Conservation (phyloP, 495 filamentous ascomycete genomes). For the Lophiostoma macrostomum region DNA sequence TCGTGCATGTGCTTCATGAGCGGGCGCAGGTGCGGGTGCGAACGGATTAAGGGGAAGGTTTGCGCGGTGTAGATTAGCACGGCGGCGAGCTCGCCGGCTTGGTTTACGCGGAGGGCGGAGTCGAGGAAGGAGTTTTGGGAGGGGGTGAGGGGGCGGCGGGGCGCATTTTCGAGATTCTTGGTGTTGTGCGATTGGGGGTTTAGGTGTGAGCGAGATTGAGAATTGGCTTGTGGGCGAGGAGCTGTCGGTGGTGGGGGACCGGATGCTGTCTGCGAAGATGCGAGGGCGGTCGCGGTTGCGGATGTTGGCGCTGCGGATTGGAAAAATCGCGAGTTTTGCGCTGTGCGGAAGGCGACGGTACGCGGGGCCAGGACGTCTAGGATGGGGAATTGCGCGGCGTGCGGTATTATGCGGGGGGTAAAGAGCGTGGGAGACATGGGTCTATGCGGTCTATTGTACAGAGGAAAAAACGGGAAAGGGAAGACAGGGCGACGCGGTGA, state of each 20-base stretch:
- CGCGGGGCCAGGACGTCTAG: conserved; percentile 38
- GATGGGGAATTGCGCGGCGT: conserved; percentile 8
- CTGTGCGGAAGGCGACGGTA: conserved; percentile 16
- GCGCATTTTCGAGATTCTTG: not conserved
- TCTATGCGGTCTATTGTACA: too few relatives aligned
- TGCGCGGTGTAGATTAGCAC: conserved; percentile 52
- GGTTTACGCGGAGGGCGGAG: conserved; percentile 44
- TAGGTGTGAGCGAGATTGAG: not conserved
- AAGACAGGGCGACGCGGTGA: too few relatives aligned
- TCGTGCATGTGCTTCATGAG: conserved; percentile 98
- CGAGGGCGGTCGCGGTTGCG: not conserved
- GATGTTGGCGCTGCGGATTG: not conserved
- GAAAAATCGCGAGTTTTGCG: conserved; percentile 5
- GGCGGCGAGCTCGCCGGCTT: conserved; percentile 47
- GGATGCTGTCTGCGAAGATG: too few relatives aligned
- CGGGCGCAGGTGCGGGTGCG: conserved; percentile 79
- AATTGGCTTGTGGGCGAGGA: too few relatives aligned
- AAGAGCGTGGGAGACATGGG: too few relatives aligned
- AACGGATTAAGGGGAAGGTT: conserved; percentile 62
- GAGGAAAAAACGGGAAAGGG: too few relatives aligned
- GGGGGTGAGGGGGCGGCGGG: conserved; percentile 8
- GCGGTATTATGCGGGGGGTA: not conserved
- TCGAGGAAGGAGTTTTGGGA: conserved; percentile 16
- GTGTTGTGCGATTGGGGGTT: not conserved
- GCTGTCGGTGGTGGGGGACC: too few relatives aligned